Evolutionary conservation across 306 rosid genomes (phyloP).

Genomic region (Prunus padus): DNA sequence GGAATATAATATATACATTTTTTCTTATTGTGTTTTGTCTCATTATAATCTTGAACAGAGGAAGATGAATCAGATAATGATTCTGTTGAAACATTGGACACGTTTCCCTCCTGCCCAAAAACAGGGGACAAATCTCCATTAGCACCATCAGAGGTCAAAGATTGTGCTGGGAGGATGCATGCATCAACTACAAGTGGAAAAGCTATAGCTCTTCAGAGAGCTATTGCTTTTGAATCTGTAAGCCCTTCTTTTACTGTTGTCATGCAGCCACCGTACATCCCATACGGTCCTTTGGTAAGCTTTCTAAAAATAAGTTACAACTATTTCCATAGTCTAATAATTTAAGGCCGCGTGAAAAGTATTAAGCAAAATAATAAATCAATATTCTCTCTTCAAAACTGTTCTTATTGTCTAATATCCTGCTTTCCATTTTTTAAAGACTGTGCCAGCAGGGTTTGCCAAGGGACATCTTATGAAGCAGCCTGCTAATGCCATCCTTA

Average conservation of each 20-base stretch:
- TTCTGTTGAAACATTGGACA: no score
- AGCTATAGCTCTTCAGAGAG: neutral
- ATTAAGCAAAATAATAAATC: neutral
- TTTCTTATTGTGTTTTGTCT: neutral
- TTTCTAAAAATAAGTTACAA: neutral
- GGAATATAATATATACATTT: neutral
- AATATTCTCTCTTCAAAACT: neutral
- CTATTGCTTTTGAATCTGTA: slow-evolving; percentile 1
- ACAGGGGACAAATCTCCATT: no score
- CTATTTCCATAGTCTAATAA: no score
- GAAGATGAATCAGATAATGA: no score
- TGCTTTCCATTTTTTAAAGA: neutral
- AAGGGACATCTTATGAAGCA: neutral
- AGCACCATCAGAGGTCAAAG: no score
- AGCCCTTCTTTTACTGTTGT: neutral
- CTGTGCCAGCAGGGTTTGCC: neutral
- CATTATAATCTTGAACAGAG: no score
- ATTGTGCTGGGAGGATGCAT: neutral
- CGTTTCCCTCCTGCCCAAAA: neutral
- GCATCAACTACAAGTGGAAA: neutral
- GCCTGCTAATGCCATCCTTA: neutral
- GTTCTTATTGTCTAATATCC: neutral
- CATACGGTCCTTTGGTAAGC: slow-evolving; percentile 22
- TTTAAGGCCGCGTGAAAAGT: no score
- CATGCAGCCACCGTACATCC: neutral